A percentile compares a stretch with the other conserved stretches of the same genome.
phyloP scores from a whole-genome alignment of 2,329 filamentous ascomycete genomes.

The Aspergillus sclerotialis region DNA sequence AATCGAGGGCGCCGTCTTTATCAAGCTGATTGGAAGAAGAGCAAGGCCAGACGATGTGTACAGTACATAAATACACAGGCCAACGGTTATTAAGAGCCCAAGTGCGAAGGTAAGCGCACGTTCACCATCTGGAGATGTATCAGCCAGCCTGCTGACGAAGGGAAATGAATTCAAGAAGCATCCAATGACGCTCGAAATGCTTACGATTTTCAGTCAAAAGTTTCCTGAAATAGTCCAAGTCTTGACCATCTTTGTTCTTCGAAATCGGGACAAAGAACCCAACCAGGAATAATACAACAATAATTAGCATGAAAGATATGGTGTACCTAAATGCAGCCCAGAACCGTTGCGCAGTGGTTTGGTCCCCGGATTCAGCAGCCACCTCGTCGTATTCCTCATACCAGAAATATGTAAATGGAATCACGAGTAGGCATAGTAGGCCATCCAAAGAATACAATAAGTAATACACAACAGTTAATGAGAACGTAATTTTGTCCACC shows the following conservation, averaged over 20 bases:
- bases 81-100: conserved; percentile 80
- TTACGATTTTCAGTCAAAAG: conserved; percentile 72
- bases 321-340: conserved; percentile 90
- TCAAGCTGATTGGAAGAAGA: conserved; percentile 78
- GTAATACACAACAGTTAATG: conserved; percentile 87
- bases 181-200: conserved; percentile 17
- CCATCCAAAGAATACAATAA: conserved; percentile 86
- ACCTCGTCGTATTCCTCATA: conserved; percentile 96
- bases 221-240: conserved; percentile 86
- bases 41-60: conserved; percentile 89
- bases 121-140: conserved; percentile 59
- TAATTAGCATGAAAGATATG: conserved; percentile 68
- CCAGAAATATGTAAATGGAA: conserved; percentile 97
- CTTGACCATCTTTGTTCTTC: conserved; percentile 57
- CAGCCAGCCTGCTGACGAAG: conserved; percentile 4
- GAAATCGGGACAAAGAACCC: conserved; percentile 90
- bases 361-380: conserved; percentile 69
- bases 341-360: conserved; percentile 64
- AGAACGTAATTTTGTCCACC: conserved; percentile 69
- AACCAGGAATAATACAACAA: conserved; percentile 73
- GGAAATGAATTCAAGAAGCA: neutral
- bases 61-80: conserved; percentile 75
- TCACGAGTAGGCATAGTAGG: conserved; percentile 76
- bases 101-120: conserved; percentile 85
- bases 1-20: conserved; percentile 83